phyloP scores from a whole-genome alignment of 2,329 filamentous ascomycete species.

The Trichoderma sp. region DNA sequence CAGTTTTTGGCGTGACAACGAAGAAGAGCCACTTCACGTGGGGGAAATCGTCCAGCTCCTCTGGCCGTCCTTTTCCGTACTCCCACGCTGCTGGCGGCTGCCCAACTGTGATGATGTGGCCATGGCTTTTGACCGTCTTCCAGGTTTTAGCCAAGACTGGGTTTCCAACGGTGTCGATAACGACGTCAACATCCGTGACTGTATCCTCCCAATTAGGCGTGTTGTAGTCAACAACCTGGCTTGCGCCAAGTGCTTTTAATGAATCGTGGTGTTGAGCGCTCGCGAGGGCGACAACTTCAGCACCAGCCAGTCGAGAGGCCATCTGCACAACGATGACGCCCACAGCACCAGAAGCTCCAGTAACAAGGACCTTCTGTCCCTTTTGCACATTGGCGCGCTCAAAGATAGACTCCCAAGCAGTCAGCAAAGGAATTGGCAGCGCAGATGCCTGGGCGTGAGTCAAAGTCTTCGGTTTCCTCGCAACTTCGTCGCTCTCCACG shows the following conservation, averaged over 20 bases:
- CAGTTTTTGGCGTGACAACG: conserved; percentile 26
- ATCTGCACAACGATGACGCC: conserved; percentile 32
- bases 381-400: conserved; percentile 21
- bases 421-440: conserved; percentile 32
- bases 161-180: conserved; percentile 34
- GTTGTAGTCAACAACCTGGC: conserved; percentile 29
- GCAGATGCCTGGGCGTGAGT: conserved; percentile 30
- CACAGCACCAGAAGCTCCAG: conserved; percentile 33
- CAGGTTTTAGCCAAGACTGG: conserved; percentile 30
- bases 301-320: conserved; percentile 23
- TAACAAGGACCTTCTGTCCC: conserved; percentile 28
- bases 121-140: conserved; percentile 30
- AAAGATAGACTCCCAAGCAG: conserved; percentile 30
- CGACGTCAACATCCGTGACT: conserved; percentile 27
- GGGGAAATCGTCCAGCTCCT: conserved; percentile 22
- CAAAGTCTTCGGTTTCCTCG: conserved; percentile 24
- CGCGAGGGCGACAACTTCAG: conserved; percentile 31
- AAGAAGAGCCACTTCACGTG: conserved; percentile 31
- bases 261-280: conserved; percentile 22
- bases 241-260: conserved; percentile 25
- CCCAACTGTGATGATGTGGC: conserved; percentile 34
- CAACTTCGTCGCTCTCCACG: conserved; percentile 19
- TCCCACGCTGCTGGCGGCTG: conserved; percentile 36
- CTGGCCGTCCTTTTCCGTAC: conserved; percentile 23
- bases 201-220: conserved; percentile 24